phyloP scores from a whole-genome alignment of 73 alveolate species.

The Paramecium tetraurelia region DNA sequence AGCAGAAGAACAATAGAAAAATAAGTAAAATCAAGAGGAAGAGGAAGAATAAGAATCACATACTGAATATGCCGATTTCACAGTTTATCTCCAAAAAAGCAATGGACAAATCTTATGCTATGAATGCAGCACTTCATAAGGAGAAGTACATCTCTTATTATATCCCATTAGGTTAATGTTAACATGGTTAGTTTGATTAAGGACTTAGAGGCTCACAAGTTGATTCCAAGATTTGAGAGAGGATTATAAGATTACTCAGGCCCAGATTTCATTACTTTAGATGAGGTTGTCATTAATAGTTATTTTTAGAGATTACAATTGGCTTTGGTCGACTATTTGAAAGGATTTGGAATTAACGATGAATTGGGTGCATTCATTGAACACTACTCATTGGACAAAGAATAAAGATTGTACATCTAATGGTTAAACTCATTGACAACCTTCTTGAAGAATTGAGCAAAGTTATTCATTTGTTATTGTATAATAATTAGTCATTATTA shows the following conservation, averaged over 20 bases:
- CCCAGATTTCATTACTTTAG: constrained; percentile 85
- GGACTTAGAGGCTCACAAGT: constrained; percentile 44
- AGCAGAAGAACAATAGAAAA: background rate
- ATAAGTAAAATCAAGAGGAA: background rate
- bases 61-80: constrained; percentile 48
- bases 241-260: constrained; percentile 73
- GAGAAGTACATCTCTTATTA: constrained; percentile 40
- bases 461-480: background rate
- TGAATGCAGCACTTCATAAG: constrained; percentile 42
- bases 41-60: background rate
- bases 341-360: constrained; percentile 79
- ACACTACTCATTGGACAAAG: constrained; percentile 82
- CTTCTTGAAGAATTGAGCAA: constrained; percentile 55
- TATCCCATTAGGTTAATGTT: constrained; percentile 40
- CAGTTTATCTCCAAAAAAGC: constrained; percentile 31
- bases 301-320: constrained; percentile 60
- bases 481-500: background rate
- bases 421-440: constrained; percentile 76
- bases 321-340: constrained; percentile 74
- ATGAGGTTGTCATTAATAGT: constrained; percentile 24
- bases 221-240: constrained; percentile 62
- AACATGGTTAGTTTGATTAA: constrained; percentile 44
- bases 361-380: constrained; percentile 87
- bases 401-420: constrained; percentile 84
- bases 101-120: constrained; percentile 47